A percentile compares a stretch with the other conserved stretches of the same genome.
phyloP scores from a whole-genome alignment of 345 rosid genomes.

The Reutealis trisperma region DNA sequence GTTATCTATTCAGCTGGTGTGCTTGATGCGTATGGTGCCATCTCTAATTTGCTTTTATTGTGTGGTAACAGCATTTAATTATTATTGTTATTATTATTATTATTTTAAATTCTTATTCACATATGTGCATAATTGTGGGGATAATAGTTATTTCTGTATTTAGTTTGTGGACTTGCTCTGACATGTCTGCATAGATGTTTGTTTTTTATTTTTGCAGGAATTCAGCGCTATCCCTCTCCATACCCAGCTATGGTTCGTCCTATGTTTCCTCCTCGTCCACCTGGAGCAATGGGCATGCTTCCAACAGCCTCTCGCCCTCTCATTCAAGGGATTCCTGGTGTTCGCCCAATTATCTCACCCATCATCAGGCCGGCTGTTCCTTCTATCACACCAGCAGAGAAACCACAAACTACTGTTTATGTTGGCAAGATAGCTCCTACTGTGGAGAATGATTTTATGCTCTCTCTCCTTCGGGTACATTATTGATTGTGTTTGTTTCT shows the following conservation, averaged over 20 bases:
- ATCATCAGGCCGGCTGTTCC: slow-evolving; percentile 75
- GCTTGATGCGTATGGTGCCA: slow-evolving; percentile 84
- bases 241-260: slow-evolving; percentile 81
- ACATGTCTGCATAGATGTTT: slow-evolving; percentile 66
- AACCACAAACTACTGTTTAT: slow-evolving; percentile 94
- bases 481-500: not conserved
- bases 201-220: slow-evolving; percentile 64
- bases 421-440: slow-evolving; percentile 91
- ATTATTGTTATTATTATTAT: slow-evolving; percentile 5
- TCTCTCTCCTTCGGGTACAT: slow-evolving; percentile 71
- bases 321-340: slow-evolving; percentile 66
- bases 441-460: slow-evolving; percentile 88
- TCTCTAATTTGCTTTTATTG: slow-evolving; percentile 82
- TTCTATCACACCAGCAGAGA: slow-evolving; percentile 66
- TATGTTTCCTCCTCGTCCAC: slow-evolving; percentile 78
- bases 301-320: slow-evolving; percentile 67
- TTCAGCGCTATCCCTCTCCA: slow-evolving; percentile 71
- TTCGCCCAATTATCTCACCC: slow-evolving; percentile 71
- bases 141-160: slow-evolving; percentile 22
- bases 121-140: slow-evolving; percentile 27
- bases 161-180: slow-evolving; percentile 45
- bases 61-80: slow-evolving; percentile 79
- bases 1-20: slow-evolving; percentile 92
- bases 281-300: slow-evolving; percentile 60
- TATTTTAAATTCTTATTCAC: slow-evolving; percentile 27